Percentiles rank a stretch among this genome's conserved stretches.
Evolutionary conservation across 352 stramenopile genomes (phyloP).

Genomic region (Thalassiosira sp.): DNA sequence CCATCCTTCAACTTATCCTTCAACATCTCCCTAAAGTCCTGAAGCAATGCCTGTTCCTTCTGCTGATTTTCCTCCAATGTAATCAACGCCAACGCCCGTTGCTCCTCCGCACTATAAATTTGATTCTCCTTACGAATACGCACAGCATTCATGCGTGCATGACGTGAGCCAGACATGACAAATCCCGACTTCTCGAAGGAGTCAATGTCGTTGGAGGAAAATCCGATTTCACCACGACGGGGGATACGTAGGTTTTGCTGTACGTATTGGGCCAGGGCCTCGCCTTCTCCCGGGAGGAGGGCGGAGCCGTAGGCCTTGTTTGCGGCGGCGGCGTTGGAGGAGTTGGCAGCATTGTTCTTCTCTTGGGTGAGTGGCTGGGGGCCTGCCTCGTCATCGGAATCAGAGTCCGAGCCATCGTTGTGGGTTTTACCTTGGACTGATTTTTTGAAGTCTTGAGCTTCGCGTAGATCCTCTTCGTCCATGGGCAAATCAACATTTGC

Average conservation of each 20-base stretch:
- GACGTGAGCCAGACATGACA: slow-evolving; percentile 97
- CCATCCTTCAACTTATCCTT: slow-evolving; percentile 73
- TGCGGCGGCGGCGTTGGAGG: slow-evolving; percentile 59
- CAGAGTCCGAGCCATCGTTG: slow-evolving; percentile 23
- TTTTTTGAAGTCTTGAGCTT: slow-evolving; percentile 88
- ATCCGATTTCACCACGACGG: slow-evolving; percentile 96
- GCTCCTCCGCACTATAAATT: slow-evolving; percentile 98
- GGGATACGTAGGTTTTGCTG: slow-evolving; percentile 99
- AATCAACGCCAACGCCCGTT: slow-evolving; percentile 95
- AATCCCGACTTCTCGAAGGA: slow-evolving; percentile 90
- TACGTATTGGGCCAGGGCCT: slow-evolving; percentile 96
- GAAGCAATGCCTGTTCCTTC: slow-evolving; percentile 96
- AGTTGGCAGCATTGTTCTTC: slow-evolving; percentile 58
- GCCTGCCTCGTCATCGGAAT: slow-evolving; percentile 86
- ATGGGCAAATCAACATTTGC: slow-evolving; percentile 5
- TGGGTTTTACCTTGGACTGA: slow-evolving; percentile 82
- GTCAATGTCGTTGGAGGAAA: slow-evolving; percentile 93
- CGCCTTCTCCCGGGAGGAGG: slow-evolving; percentile 87
- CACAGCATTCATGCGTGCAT: slow-evolving; percentile 98
- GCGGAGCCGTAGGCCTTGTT: slow-evolving; percentile 88
- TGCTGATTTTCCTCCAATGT: slow-evolving; percentile 99
- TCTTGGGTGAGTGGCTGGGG: slow-evolving; percentile 86
- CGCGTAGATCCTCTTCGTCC: slow-evolving; percentile 79
- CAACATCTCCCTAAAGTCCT: slow-evolving; percentile 93
- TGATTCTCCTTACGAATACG: slow-evolving; percentile 99